These are phyloP conservation scores for Metschnikowia amazonensis DNA, from an alignment of 805 yeast species.

Conservation along the genomic window DNA sequence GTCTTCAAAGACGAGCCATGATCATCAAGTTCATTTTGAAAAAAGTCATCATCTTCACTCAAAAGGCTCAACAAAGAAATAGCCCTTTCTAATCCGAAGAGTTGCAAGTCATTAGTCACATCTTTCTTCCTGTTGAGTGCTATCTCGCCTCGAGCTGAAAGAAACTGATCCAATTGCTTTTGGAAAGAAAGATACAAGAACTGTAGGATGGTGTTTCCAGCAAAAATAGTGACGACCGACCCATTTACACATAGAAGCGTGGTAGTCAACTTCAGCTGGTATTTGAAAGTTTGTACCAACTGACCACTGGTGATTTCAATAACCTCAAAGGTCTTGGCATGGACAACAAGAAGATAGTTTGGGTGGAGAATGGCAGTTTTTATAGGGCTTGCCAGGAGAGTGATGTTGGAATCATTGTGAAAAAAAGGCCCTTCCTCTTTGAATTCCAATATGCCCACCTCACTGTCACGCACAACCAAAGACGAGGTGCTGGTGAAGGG, in stretches of 20 bases:
- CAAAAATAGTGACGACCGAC: slow-evolving; percentile 18
- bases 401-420: slow-evolving; percentile 20
- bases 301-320: slow-evolving; percentile 35
- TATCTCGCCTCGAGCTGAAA: slow-evolving; percentile 20
- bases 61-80: slow-evolving; percentile 29
- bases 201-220: slow-evolving; percentile 29
- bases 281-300: slow-evolving; percentile 31
- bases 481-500: slow-evolving; percentile 10
- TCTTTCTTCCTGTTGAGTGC: slow-evolving; percentile 18
- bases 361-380: slow-evolving; percentile 29
- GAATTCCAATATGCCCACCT: slow-evolving; percentile 19
- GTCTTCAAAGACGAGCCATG: slow-evolving; percentile 21
- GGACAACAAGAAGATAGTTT: slow-evolving; percentile 30
- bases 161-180: slow-evolving; percentile 36
- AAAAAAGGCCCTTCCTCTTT: slow-evolving; percentile 8
- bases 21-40: slow-evolving; percentile 14
- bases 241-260: slow-evolving; percentile 18
- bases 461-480: slow-evolving; percentile 34
- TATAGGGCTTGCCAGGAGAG: slow-evolving; percentile 25
- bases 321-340: slow-evolving; percentile 32
- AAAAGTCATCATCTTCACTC: slow-evolving; percentile 24
- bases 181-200: slow-evolving; percentile 28
- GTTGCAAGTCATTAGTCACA: slow-evolving; percentile 26
- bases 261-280: slow-evolving; percentile 27
- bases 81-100: slow-evolving; percentile 33